Evolutionary conservation across 2,329 filamentous ascomycete genomes (phyloP).

Genomic region (Drechslerella stenobrocha): DNA sequence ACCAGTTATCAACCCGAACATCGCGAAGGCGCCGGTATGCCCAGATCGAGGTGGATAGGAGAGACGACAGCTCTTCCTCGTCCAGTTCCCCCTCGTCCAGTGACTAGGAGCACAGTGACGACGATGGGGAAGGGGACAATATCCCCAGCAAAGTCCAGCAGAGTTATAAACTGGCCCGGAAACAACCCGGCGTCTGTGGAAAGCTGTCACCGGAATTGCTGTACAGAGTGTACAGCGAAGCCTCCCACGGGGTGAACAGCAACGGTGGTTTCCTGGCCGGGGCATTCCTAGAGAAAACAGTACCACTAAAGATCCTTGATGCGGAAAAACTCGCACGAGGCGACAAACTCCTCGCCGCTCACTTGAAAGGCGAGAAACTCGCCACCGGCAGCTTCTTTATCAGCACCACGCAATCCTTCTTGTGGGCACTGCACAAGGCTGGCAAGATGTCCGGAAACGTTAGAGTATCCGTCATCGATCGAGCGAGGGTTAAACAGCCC

Average conservation of each 20-base stretch:
- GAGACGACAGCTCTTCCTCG: too few species aligned
- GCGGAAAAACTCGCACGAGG: not conserved
- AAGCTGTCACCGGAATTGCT: not conserved
- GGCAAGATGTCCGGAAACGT: not conserved
- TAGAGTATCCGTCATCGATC: conserved; percentile 10
- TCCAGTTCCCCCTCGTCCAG: too few species aligned
- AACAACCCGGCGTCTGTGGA: not conserved
- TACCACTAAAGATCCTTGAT: not conserved
- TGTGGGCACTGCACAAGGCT: conserved; percentile 22
- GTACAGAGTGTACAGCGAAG: conserved; percentile 11
- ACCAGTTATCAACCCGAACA: too few species aligned
- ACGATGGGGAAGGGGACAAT: not conserved
- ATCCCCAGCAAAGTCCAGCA: not conserved
- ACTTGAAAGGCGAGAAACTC: not conserved
- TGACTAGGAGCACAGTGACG: not conserved
- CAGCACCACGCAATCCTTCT: conserved; percentile 10
- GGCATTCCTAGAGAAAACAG: not conserved
- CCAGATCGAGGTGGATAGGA: too few species aligned
- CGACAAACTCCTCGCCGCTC: conserved; percentile 1
- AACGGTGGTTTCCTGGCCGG: conserved; percentile 11
- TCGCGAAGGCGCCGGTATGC: too few species aligned
- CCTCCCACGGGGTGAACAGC: conserved; percentile 16
- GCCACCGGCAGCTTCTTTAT: conserved; percentile 12
- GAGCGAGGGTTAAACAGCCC: not conserved
- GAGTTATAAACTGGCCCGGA: not conserved